Evolutionary conservation across 2,329 filamentous ascomycete genomes (phyloP).

Genomic region (Plenodomus lindquistii): DNA sequence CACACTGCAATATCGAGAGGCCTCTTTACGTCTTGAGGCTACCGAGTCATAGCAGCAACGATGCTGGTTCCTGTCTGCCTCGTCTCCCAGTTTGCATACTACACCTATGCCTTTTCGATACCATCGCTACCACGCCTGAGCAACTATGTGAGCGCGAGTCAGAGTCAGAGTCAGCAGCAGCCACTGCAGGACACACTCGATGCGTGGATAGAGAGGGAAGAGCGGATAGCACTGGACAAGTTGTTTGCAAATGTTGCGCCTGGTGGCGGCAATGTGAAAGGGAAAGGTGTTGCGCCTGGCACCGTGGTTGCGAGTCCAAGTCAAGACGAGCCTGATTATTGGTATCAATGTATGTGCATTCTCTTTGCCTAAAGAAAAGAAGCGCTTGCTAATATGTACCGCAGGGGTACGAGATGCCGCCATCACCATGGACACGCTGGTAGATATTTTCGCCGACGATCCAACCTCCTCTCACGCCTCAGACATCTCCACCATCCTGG

Average conservation of each 20-base stretch:
- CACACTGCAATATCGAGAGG: neutral
- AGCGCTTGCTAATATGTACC: constrained; percentile 6
- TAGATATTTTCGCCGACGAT: constrained; percentile 44
- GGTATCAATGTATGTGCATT: constrained; percentile 47
- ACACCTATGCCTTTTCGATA: constrained; percentile 36
- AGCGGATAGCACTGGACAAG: constrained; percentile 41
- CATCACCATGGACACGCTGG: constrained; percentile 48
- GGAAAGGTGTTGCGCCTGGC: constrained; percentile 41
- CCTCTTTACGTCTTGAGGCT: neutral
- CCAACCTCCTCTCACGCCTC: constrained; percentile 31
- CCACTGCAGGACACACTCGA: constrained; percentile 36
- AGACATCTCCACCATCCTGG: constrained; percentile 34
- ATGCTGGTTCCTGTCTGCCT: constrained; percentile 11
- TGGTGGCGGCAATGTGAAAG: constrained; percentile 43
- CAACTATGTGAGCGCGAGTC: constrained; percentile 20
- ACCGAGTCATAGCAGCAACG: neutral
- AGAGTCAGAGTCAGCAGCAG: constrained; percentile 26
- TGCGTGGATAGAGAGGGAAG: constrained; percentile 43
- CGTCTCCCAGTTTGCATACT: constrained; percentile 10
- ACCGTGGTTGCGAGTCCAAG: constrained; percentile 51
- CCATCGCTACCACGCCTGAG: constrained; percentile 21
- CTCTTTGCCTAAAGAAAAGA: neutral
- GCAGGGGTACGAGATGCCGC: constrained; percentile 52
- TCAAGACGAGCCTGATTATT: constrained; percentile 47
- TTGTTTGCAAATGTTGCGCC: constrained; percentile 50